These are phyloP conservation scores for Daedalea quercina DNA, from an alignment of 768 basidiomycete genomes.

Conservation along the genomic window DNA sequence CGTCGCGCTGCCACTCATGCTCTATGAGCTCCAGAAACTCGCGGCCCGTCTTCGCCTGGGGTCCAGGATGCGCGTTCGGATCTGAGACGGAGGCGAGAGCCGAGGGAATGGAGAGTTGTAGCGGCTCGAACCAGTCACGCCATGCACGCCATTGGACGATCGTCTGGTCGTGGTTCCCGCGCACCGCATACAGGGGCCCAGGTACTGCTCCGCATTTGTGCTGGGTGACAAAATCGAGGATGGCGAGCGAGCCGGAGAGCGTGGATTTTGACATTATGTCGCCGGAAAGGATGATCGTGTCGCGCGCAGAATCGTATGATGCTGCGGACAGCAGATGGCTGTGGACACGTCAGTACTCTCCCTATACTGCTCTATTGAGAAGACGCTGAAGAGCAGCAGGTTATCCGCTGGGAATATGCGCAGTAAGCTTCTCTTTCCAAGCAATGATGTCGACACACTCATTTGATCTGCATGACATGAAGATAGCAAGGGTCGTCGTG, in stretches of 20 bases:
- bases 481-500: no score
- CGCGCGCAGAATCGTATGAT: slow-evolving; percentile 50
- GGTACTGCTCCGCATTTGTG: slow-evolving; percentile 29
- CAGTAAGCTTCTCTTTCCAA: no score
- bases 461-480: no score
- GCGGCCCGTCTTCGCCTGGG: slow-evolving; percentile 17
- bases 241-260: slow-evolving; percentile 49
- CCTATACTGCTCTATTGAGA: no score
- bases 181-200: slow-evolving; percentile 57
- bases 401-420: no score
- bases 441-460: no score
- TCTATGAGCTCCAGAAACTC: slow-evolving; percentile 54
- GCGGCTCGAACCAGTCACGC: slow-evolving; percentile 65
- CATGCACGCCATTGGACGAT: slow-evolving; percentile 87
- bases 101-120: slow-evolving; percentile 11
- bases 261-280: slow-evolving; percentile 74
- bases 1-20: slow-evolving; percentile 29
- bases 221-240: slow-evolving; percentile 57
- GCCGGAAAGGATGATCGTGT: slow-evolving; percentile 76
- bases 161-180: slow-evolving; percentile 93
- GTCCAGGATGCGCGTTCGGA: slow-evolving; percentile 4
- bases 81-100: neutral
- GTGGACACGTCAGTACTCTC: neutral
- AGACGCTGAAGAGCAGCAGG: no score
- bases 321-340: slow-evolving; percentile 61